Evolutionary conservation across 192 early-diverging fungal species (phyloP).

Genomic region (Coemansia sp.): DNA sequence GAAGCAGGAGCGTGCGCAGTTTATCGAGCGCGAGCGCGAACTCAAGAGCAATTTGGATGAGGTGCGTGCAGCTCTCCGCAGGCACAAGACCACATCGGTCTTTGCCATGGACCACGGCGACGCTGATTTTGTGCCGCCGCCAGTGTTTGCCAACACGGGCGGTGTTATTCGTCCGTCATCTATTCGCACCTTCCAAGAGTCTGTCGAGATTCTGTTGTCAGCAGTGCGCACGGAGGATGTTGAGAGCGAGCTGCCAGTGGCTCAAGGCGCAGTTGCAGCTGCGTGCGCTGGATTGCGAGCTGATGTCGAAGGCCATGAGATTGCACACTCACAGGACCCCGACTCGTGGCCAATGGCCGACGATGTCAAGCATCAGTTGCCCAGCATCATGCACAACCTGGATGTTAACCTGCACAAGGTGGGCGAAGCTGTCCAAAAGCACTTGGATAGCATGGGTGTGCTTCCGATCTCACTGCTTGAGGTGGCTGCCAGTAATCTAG

Average conservation of each 20-base stretch:
- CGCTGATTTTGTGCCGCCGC: conserved; percentile 53
- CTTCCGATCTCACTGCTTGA: conserved; percentile 75
- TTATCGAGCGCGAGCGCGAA: conserved; percentile 44
- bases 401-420: conserved; percentile 62
- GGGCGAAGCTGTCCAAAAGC: conserved; percentile 73
- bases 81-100: conserved; percentile 57
- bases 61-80: conserved; percentile 53
- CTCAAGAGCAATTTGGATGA: conserved; percentile 58
- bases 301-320: conserved; percentile 73
- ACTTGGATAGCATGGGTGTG: conserved; percentile 69
- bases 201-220: conserved; percentile 78
- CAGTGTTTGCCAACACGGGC: conserved; percentile 53
- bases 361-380: conserved; percentile 48
- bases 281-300: conserved; percentile 82
- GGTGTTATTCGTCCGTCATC: conserved; percentile 71
- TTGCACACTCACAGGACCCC: conserved; percentile 29
- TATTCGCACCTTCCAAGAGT: conserved; percentile 74
- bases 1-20: conserved; percentile 34
- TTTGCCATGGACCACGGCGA: conserved; percentile 54
- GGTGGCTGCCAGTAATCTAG: conserved; percentile 75
- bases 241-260: conserved; percentile 61
- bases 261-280: conserved; percentile 83
- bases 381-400: conserved; percentile 16
- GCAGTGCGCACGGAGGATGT: conserved; percentile 73
- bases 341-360: conserved; percentile 48